These are phyloP conservation scores for Spirogloea muscicola DNA, from an alignment of 139 green algal species.

Conservation along the genomic window DNA sequence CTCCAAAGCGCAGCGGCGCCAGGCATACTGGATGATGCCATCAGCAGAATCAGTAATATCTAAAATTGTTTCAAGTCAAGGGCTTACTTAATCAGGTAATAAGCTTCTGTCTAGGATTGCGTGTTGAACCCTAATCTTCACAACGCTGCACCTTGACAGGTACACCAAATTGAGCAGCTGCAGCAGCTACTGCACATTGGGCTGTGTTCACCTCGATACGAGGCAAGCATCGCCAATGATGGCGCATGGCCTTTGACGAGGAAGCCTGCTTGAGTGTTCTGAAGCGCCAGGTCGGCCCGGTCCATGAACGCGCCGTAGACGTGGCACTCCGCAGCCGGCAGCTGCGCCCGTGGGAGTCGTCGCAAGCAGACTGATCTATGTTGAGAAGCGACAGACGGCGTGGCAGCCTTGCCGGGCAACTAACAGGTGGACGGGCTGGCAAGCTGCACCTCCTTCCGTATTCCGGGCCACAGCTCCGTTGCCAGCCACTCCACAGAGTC, in stretches of 20 bases:
- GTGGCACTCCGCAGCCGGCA: slow-evolving; percentile 56
- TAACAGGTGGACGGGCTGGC: too few relatives aligned
- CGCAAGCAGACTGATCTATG: too few relatives aligned
- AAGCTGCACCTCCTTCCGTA: slow-evolving; percentile 28
- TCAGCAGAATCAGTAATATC: too few relatives aligned
- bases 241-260: slow-evolving; percentile 23
- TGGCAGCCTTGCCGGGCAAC: too few relatives aligned
- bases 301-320: slow-evolving; percentile 58
- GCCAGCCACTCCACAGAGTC: slow-evolving; percentile 57
- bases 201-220: slow-evolving; percentile 26
- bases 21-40: slow-evolving; percentile 45
- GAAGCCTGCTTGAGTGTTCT: slow-evolving; percentile 44
- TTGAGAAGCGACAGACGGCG: too few relatives aligned
- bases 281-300: slow-evolving; percentile 2
- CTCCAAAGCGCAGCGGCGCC: slow-evolving; percentile 62
- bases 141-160: too few relatives aligned
- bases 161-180: too few relatives aligned
- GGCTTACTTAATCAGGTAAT: too few relatives aligned
- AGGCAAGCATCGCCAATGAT: slow-evolving; percentile 53
- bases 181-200: too few relatives aligned
- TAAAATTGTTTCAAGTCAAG: too few relatives aligned
- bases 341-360: background rate
- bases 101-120: too few relatives aligned
- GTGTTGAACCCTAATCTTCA: too few relatives aligned
- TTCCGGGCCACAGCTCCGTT: slow-evolving; percentile 51